A percentile compares a stretch with the other conserved stretches of the same genome.
Conservation (phyloP, 495 filamentous ascomycete species). For the Penicillium pulvis region DNA sequence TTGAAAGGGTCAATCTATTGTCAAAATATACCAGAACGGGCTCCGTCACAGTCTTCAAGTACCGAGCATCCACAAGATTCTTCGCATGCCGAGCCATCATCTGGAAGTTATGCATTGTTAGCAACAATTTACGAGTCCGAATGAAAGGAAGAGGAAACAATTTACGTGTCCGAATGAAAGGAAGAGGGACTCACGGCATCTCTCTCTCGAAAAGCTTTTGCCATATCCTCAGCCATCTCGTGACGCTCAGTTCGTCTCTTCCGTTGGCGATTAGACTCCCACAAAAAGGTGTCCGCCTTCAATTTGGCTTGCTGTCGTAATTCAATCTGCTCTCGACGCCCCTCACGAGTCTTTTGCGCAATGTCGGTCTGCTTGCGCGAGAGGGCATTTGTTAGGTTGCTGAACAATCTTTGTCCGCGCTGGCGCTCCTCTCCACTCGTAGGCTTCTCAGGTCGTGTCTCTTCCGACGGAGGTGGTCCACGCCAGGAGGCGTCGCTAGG, state of each 20-base stretch:
- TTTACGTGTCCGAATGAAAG: background rate
- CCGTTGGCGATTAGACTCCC: no score
- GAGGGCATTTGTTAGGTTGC: constrained; percentile 82
- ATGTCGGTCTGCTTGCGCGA: constrained; percentile 70
- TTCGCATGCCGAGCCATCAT: background rate
- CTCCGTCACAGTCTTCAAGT: no score
- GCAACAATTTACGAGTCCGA: background rate
- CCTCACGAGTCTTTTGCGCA: constrained; percentile 55
- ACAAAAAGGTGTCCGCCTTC: no score
- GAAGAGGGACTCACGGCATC: background rate
- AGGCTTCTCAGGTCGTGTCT: constrained; percentile 42
- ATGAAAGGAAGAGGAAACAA: background rate
- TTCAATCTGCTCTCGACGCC: constrained; percentile 82
- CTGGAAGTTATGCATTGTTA: background rate
- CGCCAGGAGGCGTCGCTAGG: constrained; percentile 13
- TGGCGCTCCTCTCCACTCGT: constrained; percentile 75
- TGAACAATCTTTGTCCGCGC: constrained; percentile 87
- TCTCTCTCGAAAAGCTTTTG: background rate
- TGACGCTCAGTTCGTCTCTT: no score
- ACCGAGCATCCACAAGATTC: no score
- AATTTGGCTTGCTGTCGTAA: constrained; percentile 79
- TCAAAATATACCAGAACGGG: no score
- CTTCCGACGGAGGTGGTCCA: constrained; percentile 12
- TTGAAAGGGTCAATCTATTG: background rate
- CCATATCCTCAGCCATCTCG: no score